phyloP scores from a whole-genome alignment of 1,284 basidiomycete genomes.

The Malassezia globosa region DNA sequence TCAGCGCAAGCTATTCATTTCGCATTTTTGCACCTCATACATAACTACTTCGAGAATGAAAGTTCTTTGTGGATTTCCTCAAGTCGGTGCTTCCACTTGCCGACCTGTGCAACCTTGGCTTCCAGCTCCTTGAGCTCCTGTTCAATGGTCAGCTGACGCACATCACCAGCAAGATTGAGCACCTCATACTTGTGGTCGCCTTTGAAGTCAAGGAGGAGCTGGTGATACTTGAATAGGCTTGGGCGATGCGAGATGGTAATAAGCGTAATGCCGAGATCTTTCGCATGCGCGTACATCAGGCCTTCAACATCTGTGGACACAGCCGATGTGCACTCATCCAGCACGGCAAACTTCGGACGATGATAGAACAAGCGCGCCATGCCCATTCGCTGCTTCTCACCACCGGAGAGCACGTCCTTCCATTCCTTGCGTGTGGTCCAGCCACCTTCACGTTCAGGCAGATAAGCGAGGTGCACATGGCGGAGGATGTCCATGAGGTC shows the following conservation, averaged over 20 bases:
- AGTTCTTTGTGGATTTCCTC: constrained; percentile 48
- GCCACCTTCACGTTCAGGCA: constrained; percentile 73
- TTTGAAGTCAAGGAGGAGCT: constrained; percentile 61
- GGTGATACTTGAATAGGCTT: constrained; percentile 57
- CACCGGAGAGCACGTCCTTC: constrained; percentile 64
- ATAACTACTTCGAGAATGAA: too few species aligned
- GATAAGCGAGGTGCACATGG: constrained; percentile 70
- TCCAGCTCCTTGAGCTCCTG: constrained; percentile 47
- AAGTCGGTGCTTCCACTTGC: constrained; percentile 47
- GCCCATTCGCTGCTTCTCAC: constrained; percentile 69
- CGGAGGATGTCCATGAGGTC: constrained; percentile 65
- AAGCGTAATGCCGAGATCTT: constrained; percentile 79
- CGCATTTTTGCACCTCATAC: too few species aligned
- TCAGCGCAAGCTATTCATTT: too few species aligned
- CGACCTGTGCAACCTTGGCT: constrained; percentile 47
- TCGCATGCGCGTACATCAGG: constrained; percentile 86
- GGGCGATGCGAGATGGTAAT: constrained; percentile 65
- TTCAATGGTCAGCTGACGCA: constrained; percentile 58
- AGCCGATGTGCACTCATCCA: constrained; percentile 79
- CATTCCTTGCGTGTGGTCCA: constrained; percentile 75
- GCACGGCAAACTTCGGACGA: constrained; percentile 54
- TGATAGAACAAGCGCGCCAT: constrained; percentile 67
- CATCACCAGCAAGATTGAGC: constrained; percentile 59
- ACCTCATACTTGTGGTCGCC: constrained; percentile 59
- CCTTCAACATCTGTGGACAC: constrained; percentile 94